These are phyloP conservation scores for Basidioascus undulatus DNA, from an alignment of 768 basidiomycete species.

Conservation along the genomic window DNA sequence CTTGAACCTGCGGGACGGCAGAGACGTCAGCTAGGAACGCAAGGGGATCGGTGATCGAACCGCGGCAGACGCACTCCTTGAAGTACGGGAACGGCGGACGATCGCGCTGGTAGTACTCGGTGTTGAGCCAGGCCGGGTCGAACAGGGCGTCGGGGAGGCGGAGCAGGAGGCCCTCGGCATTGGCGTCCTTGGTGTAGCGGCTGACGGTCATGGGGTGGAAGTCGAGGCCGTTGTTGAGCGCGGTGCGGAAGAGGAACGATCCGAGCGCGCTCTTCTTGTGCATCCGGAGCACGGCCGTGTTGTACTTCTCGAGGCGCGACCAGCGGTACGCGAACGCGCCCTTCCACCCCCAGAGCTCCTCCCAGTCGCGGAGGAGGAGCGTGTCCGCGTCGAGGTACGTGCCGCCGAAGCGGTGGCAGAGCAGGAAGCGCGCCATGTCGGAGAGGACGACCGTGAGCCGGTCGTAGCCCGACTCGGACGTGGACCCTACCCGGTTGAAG, in stretches of 20 bases:
- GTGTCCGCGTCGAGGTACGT: slow-evolving; percentile 95
- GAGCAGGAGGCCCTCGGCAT: slow-evolving; percentile 55
- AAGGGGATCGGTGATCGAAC: not conserved
- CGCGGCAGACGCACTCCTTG: slow-evolving; percentile 26
- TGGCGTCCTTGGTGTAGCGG: slow-evolving; percentile 68
- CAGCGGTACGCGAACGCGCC: slow-evolving; percentile 94
- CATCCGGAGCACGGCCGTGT: slow-evolving; percentile 84
- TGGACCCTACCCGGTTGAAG: slow-evolving; percentile 66
- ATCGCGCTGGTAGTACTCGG: slow-evolving; percentile 72
- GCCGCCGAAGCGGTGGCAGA: slow-evolving; percentile 91
- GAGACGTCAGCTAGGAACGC: not conserved
- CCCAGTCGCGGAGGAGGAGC: slow-evolving; percentile 89
- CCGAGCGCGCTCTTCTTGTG: slow-evolving; percentile 82
- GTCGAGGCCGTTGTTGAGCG: slow-evolving; percentile 69
- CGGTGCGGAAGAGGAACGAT: slow-evolving; percentile 79
- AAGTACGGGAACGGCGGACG: slow-evolving; percentile 89
- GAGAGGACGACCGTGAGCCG: slow-evolving; percentile 76
- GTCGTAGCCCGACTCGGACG: slow-evolving; percentile 68
- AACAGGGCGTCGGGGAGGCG: slow-evolving; percentile 86
- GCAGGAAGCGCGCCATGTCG: slow-evolving; percentile 88
- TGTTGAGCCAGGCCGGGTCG: slow-evolving; percentile 89
- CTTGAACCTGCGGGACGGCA: slow-evolving; percentile 33
- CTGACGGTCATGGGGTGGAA: slow-evolving; percentile 95
- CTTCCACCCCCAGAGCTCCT: slow-evolving; percentile 89
- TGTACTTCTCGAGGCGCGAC: slow-evolving; percentile 78